phyloP scores from a whole-genome alignment of 169 alveolate genomes.

The Hammondia hammondi region DNA sequence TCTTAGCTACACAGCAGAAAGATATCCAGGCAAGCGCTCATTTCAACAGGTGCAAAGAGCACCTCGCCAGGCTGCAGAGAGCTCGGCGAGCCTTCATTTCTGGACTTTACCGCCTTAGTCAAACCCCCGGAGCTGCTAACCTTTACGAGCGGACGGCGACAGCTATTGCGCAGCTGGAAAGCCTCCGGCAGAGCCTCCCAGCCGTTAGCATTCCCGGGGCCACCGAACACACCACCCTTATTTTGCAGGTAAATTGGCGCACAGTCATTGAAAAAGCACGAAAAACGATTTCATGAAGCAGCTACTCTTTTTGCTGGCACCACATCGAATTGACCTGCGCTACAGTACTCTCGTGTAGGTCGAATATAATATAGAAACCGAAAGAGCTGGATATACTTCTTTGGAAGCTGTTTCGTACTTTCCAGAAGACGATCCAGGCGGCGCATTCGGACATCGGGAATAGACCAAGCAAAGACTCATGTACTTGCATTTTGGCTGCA shows the following conservation, averaged over 20 bases:
- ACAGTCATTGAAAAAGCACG: no score
- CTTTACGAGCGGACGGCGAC: not conserved
- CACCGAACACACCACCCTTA: not conserved
- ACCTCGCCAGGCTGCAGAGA: conserved; percentile 5
- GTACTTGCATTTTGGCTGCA: no score
- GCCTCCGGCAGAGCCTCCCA: not conserved
- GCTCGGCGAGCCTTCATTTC: conserved; percentile 3
- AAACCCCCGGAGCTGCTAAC: not conserved
- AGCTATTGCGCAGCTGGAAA: not conserved
- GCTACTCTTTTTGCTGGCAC: no score
- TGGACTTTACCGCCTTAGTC: not conserved
- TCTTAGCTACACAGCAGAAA: not conserved
- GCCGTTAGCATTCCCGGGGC: conserved; percentile 11
- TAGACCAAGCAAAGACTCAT: no score
- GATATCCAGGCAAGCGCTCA: not conserved
- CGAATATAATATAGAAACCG: no score
- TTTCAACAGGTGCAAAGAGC: not conserved
- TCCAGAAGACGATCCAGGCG: no score
- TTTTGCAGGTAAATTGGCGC: not conserved
- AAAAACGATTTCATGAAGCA: no score
- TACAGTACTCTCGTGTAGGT: no score
- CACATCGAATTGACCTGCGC: no score
- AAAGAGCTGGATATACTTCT: no score
- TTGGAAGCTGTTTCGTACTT: no score
- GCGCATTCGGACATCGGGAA: no score